phyloP scores from a whole-genome alignment of 768 basidiomycete genomes.

The Podaxis sp. region DNA sequence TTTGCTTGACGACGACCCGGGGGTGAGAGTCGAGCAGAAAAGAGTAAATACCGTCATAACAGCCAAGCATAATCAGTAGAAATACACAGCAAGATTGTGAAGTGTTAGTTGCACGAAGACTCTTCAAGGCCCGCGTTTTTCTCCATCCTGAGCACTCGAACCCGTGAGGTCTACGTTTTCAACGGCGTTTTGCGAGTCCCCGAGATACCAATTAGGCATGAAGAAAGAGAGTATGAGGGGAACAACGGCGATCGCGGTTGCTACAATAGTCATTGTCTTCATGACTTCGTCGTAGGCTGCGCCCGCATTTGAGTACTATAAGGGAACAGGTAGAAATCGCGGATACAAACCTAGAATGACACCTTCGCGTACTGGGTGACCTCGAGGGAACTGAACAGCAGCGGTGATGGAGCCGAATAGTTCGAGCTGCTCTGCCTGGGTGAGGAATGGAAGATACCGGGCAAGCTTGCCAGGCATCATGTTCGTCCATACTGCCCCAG shows the following conservation, averaged over 20 bases:
- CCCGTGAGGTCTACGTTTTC: conserved; percentile 42
- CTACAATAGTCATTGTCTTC: conserved; percentile 55
- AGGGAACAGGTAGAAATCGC: not conserved
- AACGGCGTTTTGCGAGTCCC: conserved; percentile 70
- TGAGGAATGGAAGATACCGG: conserved; percentile 50
- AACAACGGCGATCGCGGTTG: conserved; percentile 51
- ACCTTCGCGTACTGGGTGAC: conserved; percentile 62
- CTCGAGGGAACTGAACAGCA: conserved; percentile 48
- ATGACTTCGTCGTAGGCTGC: conserved; percentile 57
- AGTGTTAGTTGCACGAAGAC: no score
- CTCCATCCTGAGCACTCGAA: not conserved
- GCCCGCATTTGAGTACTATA: not conserved
- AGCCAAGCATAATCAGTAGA: no score
- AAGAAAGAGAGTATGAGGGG: conserved; percentile 59
- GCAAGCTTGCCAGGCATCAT: conserved; percentile 65
- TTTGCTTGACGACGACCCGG: no score
- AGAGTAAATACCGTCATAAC: no score
- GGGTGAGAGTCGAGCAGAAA: no score
- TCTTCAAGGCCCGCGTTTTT: no score
- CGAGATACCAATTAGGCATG: conserved; percentile 68
- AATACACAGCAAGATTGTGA: no score
- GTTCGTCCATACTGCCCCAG: conserved; percentile 66
- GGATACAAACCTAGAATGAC: conserved; percentile 51
- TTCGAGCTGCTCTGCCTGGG: conserved; percentile 38
- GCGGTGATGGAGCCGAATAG: conserved; percentile 58